These are phyloP conservation scores for Aspergillus carlsbadensis DNA, from an alignment of 495 filamentous ascomycete species.

Conservation along the genomic window DNA sequence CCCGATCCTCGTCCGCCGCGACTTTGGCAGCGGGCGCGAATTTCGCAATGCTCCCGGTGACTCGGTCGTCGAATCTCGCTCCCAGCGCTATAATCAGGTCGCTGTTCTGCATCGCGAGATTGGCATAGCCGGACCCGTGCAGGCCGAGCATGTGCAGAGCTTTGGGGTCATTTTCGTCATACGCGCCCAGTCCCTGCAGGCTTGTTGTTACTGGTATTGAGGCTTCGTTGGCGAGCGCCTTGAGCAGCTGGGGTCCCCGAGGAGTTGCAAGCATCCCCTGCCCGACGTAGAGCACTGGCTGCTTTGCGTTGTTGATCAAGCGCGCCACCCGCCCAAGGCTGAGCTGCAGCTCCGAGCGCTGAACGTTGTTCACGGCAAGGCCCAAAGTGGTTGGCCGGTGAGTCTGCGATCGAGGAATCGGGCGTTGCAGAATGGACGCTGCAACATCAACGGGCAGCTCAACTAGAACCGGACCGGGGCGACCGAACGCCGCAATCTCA, in stretches of 20 bases:
- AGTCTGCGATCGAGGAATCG: slow-evolving; percentile 54
- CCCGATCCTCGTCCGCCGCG: slow-evolving; percentile 52
- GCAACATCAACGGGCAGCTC: slow-evolving; percentile 62
- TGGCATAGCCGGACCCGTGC: slow-evolving; percentile 63
- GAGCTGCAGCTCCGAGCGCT: slow-evolving; percentile 48
- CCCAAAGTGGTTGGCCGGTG: slow-evolving; percentile 50
- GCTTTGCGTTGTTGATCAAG: slow-evolving; percentile 58
- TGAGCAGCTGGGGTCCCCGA: slow-evolving; percentile 52
- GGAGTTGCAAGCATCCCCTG: slow-evolving; percentile 53
- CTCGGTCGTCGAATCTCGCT: slow-evolving; percentile 62
- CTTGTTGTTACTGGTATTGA: slow-evolving; percentile 62
- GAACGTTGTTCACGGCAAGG: too few species aligned
- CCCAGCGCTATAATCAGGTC: slow-evolving; percentile 63
- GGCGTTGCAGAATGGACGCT: slow-evolving; percentile 47
- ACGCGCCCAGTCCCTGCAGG: slow-evolving; percentile 63
- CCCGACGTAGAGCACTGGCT: slow-evolving; percentile 60
- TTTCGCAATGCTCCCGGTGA: slow-evolving; percentile 52
- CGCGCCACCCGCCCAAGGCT: slow-evolving; percentile 51
- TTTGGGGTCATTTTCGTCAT: slow-evolving; percentile 57
- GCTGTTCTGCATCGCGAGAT: slow-evolving; percentile 63
- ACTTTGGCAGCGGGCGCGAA: slow-evolving; percentile 58
- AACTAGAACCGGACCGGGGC: slow-evolving; percentile 61
- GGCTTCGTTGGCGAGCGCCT: slow-evolving; percentile 57
- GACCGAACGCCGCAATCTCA: slow-evolving; percentile 57
- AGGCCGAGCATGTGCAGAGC: slow-evolving; percentile 64